A percentile compares a stretch with the other conserved stretches of the same genome.
Conservation (phyloP, 2,329 filamentous ascomycete species). For the Ophiostoma tasmaniense region DNA sequence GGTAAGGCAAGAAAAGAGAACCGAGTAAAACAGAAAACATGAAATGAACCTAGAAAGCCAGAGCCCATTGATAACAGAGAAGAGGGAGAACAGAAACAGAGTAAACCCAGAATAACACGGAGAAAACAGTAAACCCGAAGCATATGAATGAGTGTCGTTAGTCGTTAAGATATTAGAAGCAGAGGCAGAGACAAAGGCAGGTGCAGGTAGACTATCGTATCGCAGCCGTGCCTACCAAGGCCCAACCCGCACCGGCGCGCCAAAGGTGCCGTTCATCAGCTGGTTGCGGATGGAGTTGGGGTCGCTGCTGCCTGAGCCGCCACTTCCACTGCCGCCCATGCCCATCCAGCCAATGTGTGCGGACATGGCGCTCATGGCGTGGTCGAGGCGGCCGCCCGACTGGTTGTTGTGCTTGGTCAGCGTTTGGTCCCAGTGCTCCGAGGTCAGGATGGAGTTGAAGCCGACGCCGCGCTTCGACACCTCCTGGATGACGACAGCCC, state of each 20-base stretch:
- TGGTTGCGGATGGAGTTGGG: conserved; percentile 53
- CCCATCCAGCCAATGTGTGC: conserved; percentile 73
- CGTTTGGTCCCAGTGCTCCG: conserved; percentile 86
- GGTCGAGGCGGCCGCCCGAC: conserved; percentile 71
- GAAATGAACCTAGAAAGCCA: background rate
- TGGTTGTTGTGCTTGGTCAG: conserved; percentile 80
- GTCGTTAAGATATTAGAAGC: background rate
- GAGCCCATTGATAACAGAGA: background rate
- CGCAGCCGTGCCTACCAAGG: conserved; percentile 40
- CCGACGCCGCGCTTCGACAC: conserved; percentile 85
- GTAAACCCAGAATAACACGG: background rate
- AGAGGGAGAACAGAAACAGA: too few relatives aligned
- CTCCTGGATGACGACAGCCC: conserved; percentile 85
- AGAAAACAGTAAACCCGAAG: background rate
- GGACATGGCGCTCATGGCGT: conserved; percentile 69
- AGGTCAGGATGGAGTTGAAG: conserved; percentile 63
- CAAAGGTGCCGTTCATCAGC: conserved; percentile 52
- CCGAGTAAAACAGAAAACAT: background rate
- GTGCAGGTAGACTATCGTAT: background rate
- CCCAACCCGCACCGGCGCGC: conserved; percentile 53
- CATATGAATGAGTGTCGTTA: conserved; percentile 14
- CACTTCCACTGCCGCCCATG: conserved; percentile 43
- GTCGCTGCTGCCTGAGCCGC: conserved; percentile 32
- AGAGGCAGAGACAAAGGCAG: background rate
- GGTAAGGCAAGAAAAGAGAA: background rate